phyloP scores from a whole-genome alignment of 2,329 filamentous ascomycete genomes.

The Fusarium brachygibbosum region DNA sequence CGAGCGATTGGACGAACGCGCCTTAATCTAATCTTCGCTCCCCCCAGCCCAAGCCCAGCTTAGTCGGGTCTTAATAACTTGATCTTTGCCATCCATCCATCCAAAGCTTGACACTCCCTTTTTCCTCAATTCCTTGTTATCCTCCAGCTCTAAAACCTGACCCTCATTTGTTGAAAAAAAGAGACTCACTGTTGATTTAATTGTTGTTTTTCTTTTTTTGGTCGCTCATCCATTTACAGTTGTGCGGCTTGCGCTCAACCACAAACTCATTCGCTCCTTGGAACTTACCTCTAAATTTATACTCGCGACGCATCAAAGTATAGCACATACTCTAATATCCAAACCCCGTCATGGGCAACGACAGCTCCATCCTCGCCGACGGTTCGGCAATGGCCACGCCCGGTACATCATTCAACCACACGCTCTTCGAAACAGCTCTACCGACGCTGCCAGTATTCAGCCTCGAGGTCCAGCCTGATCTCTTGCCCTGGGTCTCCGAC shows the following conservation, averaged over 20 bases:
- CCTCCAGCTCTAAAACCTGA: slow-evolving; percentile 26
- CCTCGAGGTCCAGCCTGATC: slow-evolving; percentile 75
- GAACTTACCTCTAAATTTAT: slow-evolving; percentile 7
- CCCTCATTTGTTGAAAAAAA: slow-evolving; percentile 38
- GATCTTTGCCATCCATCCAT: slow-evolving; percentile 35
- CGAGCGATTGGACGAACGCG: slow-evolving; percentile 37
- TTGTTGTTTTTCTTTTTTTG: slow-evolving; percentile 26
- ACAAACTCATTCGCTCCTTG: slow-evolving; percentile 21
- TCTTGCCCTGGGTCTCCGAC: slow-evolving; percentile 85
- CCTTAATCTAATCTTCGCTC: slow-evolving; percentile 42
- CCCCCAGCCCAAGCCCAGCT: slow-evolving; percentile 25
- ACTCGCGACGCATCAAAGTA: slow-evolving; percentile 33
- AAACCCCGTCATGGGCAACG: slow-evolving; percentile 57
- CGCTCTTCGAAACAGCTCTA: slow-evolving; percentile 70
- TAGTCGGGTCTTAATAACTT: slow-evolving; percentile 40
- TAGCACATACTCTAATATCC: slow-evolving; percentile 18
- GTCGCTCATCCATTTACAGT: background rate
- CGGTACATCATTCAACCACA: slow-evolving; percentile 59
- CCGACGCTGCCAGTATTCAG: slow-evolving; percentile 90
- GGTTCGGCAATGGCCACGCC: slow-evolving; percentile 57
- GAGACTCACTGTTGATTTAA: slow-evolving; percentile 10
- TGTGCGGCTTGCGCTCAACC: slow-evolving; percentile 19
- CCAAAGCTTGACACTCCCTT: slow-evolving; percentile 39
- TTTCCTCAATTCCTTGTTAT: slow-evolving; percentile 32
- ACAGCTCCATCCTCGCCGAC: slow-evolving; percentile 49